These are phyloP conservation scores for Starmerella gropengiesseri DNA, from an alignment of 805 yeast genomes.

Conservation along the genomic window DNA sequence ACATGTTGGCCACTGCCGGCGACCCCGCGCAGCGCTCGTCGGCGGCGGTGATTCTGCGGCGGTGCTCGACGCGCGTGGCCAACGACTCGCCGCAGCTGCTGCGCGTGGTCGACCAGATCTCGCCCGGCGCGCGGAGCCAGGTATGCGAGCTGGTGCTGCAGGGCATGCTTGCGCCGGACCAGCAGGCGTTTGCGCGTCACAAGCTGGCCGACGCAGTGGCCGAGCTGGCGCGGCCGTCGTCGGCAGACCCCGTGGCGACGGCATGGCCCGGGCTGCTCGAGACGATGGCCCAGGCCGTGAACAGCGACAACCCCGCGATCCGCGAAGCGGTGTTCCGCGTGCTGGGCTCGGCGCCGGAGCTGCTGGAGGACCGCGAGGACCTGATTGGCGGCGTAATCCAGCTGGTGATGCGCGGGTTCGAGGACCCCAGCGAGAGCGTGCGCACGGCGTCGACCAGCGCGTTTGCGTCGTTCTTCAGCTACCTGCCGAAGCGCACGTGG, in stretches of 20 bases:
- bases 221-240: slow-evolving; percentile 56
- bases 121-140: slow-evolving; percentile 46
- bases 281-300: slow-evolving; percentile 47
- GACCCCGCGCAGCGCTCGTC: slow-evolving; percentile 47
- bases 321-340: slow-evolving; percentile 90
- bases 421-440: slow-evolving; percentile 68
- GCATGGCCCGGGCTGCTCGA: slow-evolving; percentile 76
- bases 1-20: slow-evolving; percentile 64
- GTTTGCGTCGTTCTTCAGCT: slow-evolving; percentile 78
- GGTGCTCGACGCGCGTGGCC: slow-evolving; percentile 48
- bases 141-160: slow-evolving; percentile 55
- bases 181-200: slow-evolving; percentile 71
- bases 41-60: slow-evolving; percentile 79
- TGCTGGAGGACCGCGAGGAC: slow-evolving; percentile 43
- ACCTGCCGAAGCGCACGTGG: slow-evolving; percentile 73
- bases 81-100: slow-evolving; percentile 56
- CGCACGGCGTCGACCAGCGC: slow-evolving; percentile 88
- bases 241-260: slow-evolving; percentile 27
- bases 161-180: slow-evolving; percentile 56
- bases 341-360: slow-evolving; percentile 70
- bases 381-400: slow-evolving; percentile 46
- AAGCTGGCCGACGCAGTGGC: slow-evolving; percentile 90
- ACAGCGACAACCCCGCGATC: slow-evolving; percentile 47
- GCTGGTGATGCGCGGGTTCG: slow-evolving; percentile 70
- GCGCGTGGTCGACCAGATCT: slow-evolving; percentile 67